These are phyloP conservation scores for Penicillium maclennaniae DNA, from an alignment of 495 filamentous ascomycete species.

Conservation along the genomic window DNA sequence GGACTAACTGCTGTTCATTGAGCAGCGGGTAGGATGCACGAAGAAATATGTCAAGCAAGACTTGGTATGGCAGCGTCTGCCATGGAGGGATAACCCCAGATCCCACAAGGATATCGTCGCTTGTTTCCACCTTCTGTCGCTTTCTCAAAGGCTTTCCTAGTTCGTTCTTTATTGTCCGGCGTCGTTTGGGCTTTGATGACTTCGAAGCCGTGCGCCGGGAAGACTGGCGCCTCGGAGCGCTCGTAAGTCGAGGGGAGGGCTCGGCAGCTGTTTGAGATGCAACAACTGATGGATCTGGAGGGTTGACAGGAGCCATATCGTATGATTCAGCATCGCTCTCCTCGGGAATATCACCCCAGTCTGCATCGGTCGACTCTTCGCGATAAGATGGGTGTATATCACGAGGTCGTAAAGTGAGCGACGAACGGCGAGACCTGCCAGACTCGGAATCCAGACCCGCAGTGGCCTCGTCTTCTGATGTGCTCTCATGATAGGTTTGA, in stretches of 20 bases:
- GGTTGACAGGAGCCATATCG: not conserved
- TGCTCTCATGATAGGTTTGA: constrained; percentile 38
- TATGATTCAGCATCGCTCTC: constrained; percentile 10
- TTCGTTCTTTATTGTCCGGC: constrained; percentile 13
- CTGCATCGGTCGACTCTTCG: constrained; percentile 42
- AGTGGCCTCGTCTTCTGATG: constrained; percentile 25
- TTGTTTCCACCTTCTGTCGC: constrained; percentile 23
- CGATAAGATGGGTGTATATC: constrained; percentile 37
- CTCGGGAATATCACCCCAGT: constrained; percentile 12
- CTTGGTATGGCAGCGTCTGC: constrained; percentile 66
- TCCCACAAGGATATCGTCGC: constrained; percentile 15
- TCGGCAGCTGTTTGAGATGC: not conserved
- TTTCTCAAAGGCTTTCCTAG: constrained; percentile 27
- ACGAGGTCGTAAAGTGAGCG: constrained; percentile 36
- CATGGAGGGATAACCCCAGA: constrained; percentile 59
- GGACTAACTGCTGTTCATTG: constrained; percentile 36
- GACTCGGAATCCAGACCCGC: constrained; percentile 12
- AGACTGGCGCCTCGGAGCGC: not conserved
- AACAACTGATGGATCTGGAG: not conserved
- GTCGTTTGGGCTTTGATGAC: constrained; percentile 18
- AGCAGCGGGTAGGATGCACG: constrained; percentile 60
- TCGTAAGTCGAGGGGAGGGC: not conserved
- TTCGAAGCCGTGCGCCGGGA: not conserved
- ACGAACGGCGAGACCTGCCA: constrained; percentile 10
- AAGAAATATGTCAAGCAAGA: constrained; percentile 65